phyloP scores from a whole-genome alignment of 108 stramenopile genomes.

The Mediolabrus comicus region DNA sequence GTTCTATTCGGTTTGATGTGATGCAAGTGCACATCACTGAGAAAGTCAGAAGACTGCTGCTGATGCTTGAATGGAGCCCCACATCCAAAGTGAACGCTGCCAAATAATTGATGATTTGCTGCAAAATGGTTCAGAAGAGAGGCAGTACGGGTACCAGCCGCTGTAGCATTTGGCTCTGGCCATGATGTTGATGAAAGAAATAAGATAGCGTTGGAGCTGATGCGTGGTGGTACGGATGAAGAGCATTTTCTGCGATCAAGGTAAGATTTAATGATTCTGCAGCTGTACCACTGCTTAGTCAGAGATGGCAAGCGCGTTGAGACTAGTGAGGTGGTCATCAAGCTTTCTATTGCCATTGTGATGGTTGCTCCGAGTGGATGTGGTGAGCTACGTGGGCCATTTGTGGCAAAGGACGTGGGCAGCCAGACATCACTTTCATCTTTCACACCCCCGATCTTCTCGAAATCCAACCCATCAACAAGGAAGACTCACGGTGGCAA shows the following conservation, averaged over 20 bases:
- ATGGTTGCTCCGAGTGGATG: no score
- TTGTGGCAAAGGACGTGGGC: no score
- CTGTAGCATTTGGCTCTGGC: conserved; percentile 66
- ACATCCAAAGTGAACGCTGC: conserved; percentile 40
- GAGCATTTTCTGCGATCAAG: neutral
- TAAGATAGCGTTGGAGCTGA: neutral
- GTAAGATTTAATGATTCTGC: no score
- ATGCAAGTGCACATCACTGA: conserved; percentile 39
- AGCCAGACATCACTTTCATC: no score
- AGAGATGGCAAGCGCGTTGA: no score
- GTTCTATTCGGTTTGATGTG: conserved; percentile 31
- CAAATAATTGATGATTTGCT: conserved; percentile 6
- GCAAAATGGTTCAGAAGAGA: conserved; percentile 50
- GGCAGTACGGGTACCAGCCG: conserved; percentile 63
- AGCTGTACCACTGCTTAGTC: no score
- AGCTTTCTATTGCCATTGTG: no score
- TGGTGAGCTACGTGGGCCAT: no score
- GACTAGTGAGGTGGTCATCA: no score
- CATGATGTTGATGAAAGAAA: conserved; percentile 56
- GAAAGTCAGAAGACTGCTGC: neutral
- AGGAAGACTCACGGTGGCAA: no score
- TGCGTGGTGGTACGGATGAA: neutral
- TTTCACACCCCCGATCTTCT: no score
- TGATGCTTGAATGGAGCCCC: conserved; percentile 6
- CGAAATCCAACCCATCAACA: no score